Conservation (phyloP, 2,329 filamentous ascomycete species). For the Xylaria sp. region DNA sequence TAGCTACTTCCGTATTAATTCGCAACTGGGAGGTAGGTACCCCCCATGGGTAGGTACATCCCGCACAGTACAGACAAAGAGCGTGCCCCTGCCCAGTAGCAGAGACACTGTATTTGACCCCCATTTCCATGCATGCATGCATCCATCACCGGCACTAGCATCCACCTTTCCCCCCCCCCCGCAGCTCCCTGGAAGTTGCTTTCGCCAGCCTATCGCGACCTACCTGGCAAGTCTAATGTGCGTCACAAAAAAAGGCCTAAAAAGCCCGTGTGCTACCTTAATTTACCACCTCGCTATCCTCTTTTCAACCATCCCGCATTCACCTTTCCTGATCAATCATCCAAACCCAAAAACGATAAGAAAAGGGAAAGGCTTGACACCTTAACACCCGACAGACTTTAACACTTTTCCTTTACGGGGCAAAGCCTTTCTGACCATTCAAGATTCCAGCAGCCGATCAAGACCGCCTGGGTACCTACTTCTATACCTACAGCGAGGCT, state of each 20-base stretch:
- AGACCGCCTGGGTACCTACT: not conserved
- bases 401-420: constrained; percentile 39
- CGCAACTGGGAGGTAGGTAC: not conserved
- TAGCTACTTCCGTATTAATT: not conserved
- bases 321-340: constrained; percentile 44
- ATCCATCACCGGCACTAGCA: constrained; percentile 17
- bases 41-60: not conserved
- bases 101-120: not conserved
- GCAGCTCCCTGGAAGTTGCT: constrained; percentile 24
- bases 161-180: constrained; percentile 20
- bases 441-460: constrained; percentile 10
- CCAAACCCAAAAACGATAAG: constrained; percentile 34
- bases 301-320: constrained; percentile 47
- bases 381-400: constrained; percentile 26
- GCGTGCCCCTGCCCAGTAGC: not conserved
- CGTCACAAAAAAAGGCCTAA: constrained; percentile 31
- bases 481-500: not conserved
- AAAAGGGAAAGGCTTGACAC: constrained; percentile 24
- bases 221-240: constrained; percentile 30
- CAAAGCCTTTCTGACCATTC: constrained; percentile 22
- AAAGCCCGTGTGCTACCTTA: constrained; percentile 40
- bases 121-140: constrained; percentile 16
- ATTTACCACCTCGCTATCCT: constrained; percentile 43
- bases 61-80: not conserved
- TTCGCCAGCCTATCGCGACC: constrained; percentile 31